Conservation (phyloP, 2,329 filamentous ascomycete species). For the Arachnomyces sp. region DNA sequence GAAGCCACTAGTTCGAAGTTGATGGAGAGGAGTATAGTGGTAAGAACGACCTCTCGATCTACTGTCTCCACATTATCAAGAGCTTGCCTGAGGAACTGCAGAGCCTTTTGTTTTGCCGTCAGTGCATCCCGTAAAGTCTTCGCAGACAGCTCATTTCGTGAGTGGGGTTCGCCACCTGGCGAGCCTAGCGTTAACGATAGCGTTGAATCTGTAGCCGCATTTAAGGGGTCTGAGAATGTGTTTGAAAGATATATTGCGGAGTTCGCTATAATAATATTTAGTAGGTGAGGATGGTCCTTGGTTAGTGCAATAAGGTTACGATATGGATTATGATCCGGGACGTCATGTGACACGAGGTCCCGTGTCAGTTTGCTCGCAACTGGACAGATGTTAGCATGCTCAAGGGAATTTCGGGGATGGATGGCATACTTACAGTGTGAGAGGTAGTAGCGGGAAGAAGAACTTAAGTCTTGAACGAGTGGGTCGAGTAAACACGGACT, state of each 20-base stretch:
- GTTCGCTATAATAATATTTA: conserved; percentile 4
- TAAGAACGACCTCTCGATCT: conserved; percentile 37
- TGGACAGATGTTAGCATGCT: no score
- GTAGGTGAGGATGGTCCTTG: conserved; percentile 5
- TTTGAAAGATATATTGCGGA: conserved; percentile 7
- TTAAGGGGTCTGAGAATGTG: neutral
- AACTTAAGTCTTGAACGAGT: conserved; percentile 38
- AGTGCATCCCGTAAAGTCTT: conserved; percentile 2
- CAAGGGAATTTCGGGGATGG: no score
- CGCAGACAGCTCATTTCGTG: neutral
- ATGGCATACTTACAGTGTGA: conserved; percentile 30
- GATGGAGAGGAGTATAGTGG: conserved; percentile 19
- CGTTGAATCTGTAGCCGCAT: neutral
- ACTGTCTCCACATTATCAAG: conserved; percentile 21
- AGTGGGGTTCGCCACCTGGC: neutral
- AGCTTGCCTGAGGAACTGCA: conserved; percentile 33
- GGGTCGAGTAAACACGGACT: conserved; percentile 28
- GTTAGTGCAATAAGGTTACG: conserved; percentile 5
- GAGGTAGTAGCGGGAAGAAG: conserved; percentile 38
- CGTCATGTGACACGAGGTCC: conserved; percentile 5
- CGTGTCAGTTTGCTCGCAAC: conserved; percentile 1
- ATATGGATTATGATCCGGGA: conserved; percentile 7
- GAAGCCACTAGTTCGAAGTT: conserved; percentile 34
- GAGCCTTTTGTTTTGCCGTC: conserved; percentile 30
- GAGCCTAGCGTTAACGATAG: neutral